Evolutionary conservation across 441 rosid genomes (phyloP).

Genomic region (Syzygium syzygioides): DNA sequence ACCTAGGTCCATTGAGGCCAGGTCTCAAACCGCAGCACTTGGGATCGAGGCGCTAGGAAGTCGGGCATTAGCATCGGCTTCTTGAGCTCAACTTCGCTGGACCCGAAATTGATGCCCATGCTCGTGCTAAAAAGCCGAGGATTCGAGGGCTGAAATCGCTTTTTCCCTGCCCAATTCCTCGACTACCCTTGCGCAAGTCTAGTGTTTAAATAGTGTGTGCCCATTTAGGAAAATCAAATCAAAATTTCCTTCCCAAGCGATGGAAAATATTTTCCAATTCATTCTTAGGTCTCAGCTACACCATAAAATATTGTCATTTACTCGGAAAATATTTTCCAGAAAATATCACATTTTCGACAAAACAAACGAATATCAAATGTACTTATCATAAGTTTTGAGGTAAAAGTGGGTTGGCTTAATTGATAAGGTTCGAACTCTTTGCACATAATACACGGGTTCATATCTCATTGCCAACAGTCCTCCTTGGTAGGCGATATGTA

Average conservation of each 20-base stretch:
- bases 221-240: background rate
- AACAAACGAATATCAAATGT: background rate
- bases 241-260: background rate
- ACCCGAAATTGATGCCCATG: background rate
- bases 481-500: too few species aligned
- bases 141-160: background rate
- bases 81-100: rapidly evolving
- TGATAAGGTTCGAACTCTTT: background rate
- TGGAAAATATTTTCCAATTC: background rate
- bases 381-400: background rate
- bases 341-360: background rate
- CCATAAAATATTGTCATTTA: background rate
- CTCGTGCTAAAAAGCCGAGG: rapidly evolving
- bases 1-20: rapidly evolving
- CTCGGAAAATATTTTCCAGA: background rate
- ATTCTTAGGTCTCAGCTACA: background rate
- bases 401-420: background rate
- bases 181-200: background rate
- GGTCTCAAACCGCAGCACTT: rapidly evolving
- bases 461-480: background rate
- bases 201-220: background rate
- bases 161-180: background rate
- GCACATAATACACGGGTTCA: background rate
- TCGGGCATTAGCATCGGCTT: rapidly evolving
- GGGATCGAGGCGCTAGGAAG: background rate